Evolutionary conservation across 1,284 basidiomycete species (phyloP), one percentile per base, ranked within the genome.

Genomic region (Mycosarcoma maydis): DNA sequence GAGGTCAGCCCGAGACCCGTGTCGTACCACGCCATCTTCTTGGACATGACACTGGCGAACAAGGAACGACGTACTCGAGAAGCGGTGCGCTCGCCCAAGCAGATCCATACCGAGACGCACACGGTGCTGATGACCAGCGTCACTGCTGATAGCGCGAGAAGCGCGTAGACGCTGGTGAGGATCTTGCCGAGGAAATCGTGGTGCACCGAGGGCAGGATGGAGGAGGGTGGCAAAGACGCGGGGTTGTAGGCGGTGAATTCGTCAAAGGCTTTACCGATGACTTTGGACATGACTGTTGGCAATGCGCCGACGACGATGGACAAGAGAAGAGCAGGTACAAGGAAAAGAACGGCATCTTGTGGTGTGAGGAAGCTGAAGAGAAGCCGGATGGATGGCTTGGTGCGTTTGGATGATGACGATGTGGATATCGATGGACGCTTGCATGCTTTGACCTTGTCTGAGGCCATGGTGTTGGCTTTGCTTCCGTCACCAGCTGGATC

Each of bases 281-380:
- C 87, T 49, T 88, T 86, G 6, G 95, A 94, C 93, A 98, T 97
- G 85, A 91, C 91, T 1, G 95, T 92, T 0, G 91, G 92, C 32
- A 97, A 86, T 32, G 89, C 87, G 38, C 92, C 91, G 0, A 89
- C 86, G 37, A 87, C 83, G 34, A 92, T 58, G 4, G 92, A 90
- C 23, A 88, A 85, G 38, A 87, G 17, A 48, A 90, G 72, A 4
- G 90, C 92, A 1, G 94, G 94, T 23, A 89, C 67, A 47, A 94
- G 49, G 16, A 78, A 46, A 1, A 75, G 27, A 2, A 62, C 7
- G 19, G 49, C 50, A 54, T 81, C 75, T 2, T 44, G 52, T 13
- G 44, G 29, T 10, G 68, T 37, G 17, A 76, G 54, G 36, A 71
- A 66, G 11, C 51, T 56, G 51, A 75, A 79, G 11, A 81, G 66